Evolutionary conservation across 306 rosid species (phyloP).

Genomic region (Acmispon strigosus): DNA sequence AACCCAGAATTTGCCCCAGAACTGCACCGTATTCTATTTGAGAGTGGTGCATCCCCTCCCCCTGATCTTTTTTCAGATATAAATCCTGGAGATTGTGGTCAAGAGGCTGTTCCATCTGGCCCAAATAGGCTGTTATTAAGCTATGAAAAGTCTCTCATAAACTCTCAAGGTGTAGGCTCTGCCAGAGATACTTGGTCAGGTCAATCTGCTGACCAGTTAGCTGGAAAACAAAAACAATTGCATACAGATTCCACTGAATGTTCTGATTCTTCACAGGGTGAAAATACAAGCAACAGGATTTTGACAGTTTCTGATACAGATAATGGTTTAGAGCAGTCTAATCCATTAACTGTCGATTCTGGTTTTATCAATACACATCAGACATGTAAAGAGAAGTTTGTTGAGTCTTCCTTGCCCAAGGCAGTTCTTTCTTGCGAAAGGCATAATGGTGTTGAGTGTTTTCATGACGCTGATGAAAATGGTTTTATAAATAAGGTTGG

Average conservation of each 20-base stretch:
- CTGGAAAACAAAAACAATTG: conserved; percentile 23
- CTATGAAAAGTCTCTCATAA: conserved; percentile 32
- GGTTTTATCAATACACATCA: conserved; percentile 21
- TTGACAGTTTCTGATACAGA: conserved; percentile 30
- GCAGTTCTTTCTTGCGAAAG: conserved; percentile 23
- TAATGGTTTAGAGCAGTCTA: conserved; percentile 18
- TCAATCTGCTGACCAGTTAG: conserved; percentile 14
- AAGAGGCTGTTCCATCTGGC: conserved; percentile 39
- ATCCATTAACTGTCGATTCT: conserved; percentile 16
- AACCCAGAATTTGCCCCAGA: conserved; percentile 86
- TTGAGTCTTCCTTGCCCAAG: conserved; percentile 21
- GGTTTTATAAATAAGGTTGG: conserved; percentile 26
- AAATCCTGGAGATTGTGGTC: conserved; percentile 43
- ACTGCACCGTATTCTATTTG: conserved; percentile 76
- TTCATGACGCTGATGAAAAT: conserved; percentile 36
- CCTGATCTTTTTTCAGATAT: conserved; percentile 79
- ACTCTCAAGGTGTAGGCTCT: conserved; percentile 27
- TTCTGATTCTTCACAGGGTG: conserved; percentile 23
- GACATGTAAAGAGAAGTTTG: conserved; percentile 31
- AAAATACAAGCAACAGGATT: conserved; percentile 26
- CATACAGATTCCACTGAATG: conserved; percentile 18
- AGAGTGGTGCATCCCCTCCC: conserved; percentile 92
- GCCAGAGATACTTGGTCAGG: conserved; percentile 13
- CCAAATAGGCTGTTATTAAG: conserved; percentile 34
- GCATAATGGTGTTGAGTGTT: conserved; percentile 13